Base-by-base conservation (phyloP, 78 protist species). In the Diacronema lutheri region DNA sequence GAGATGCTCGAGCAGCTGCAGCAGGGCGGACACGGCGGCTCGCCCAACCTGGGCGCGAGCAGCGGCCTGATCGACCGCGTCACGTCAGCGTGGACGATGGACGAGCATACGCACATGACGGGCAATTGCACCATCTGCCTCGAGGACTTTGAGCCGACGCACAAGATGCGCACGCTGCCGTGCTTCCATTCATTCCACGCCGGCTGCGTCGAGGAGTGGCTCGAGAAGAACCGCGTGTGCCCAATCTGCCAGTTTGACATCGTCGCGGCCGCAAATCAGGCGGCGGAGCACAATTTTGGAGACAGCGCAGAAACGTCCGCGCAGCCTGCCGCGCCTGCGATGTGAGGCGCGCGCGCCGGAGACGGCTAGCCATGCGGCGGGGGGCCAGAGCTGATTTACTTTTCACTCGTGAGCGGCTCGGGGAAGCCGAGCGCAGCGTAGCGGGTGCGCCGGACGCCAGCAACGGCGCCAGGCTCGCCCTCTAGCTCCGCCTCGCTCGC, bases 171-270 rank as follows among this genome's bases (percentile, higher is more conserved):
- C 26, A 19, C 21, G 58, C 83, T 91, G 79, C 84, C 89, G 29
- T 91, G 94, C 71, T 2, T 11, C 41, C 94, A 91, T 68, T 10
- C 25, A 11, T 88, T 81, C 71, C 94, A 91, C 78, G 2, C 4
- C 14, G 90, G 41, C 23, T 91, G 94, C 78, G 33, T 73, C 23
- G 89, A 89, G 56, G 40, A 41, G 40, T 91, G 94, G 94, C 81
- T 91, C 35, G 9, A 7, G 33, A 81, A 86, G 61, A 31, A 84
- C 25, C 55, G 61, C 56, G 16, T 9, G 19, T 89, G 92, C 33
- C 92, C 92, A 0, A 57, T 87, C 33, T 89, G 92, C 69, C 21
- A 86, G 23, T 40, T 69, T 26, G 13, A 12, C 46, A 46, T 83
- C 56, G 77, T 1, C 33, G 33, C 3, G 50, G 50, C 16, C 50